Conservation (phyloP, 78 protist species). For the Emiliania huxleyi region DNA sequence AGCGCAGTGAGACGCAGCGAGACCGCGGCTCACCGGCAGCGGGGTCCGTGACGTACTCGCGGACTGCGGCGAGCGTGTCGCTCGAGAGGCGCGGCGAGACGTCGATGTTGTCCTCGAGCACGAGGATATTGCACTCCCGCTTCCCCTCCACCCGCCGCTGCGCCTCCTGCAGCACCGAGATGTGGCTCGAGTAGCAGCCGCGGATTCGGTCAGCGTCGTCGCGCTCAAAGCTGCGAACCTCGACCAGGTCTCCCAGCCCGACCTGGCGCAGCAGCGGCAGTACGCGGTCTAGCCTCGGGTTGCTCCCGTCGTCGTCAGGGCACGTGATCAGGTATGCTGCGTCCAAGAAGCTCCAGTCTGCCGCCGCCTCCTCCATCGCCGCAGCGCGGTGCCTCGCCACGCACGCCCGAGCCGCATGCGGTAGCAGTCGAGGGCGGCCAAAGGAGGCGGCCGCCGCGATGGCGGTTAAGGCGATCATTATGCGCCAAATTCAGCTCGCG, state of each 20-base stretch:
- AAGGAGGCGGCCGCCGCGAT: too few species aligned
- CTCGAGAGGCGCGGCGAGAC: neutral
- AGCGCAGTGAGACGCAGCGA: too few species aligned
- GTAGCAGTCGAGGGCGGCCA: too few species aligned
- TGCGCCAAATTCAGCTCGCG: too few species aligned
- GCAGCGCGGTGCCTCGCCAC: too few species aligned
- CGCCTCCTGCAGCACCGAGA: conserved; percentile 1
- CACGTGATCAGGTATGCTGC: neutral
- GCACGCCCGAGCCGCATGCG: too few species aligned
- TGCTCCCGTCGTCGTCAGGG: neutral
- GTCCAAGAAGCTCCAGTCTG: neutral
- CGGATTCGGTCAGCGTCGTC: neutral
- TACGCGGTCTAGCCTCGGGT: neutral
- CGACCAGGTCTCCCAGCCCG: neutral
- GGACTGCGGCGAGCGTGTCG: neutral
- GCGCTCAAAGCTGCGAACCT: neutral
- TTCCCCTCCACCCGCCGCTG: neutral
- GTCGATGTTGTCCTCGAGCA: neutral
- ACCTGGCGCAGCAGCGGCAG: neutral
- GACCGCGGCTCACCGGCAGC: too few species aligned
- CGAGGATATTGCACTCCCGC: neutral
- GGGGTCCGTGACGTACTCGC: neutral
- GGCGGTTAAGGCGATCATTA: too few species aligned
- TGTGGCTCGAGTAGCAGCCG: conserved; percentile 7
- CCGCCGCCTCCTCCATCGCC: too few species aligned